Evolutionary conservation across 1,139 yeast species (phyloP), one percentile per base, ranked within the genome.

Genomic region (Geotrichum siamense): DNA sequence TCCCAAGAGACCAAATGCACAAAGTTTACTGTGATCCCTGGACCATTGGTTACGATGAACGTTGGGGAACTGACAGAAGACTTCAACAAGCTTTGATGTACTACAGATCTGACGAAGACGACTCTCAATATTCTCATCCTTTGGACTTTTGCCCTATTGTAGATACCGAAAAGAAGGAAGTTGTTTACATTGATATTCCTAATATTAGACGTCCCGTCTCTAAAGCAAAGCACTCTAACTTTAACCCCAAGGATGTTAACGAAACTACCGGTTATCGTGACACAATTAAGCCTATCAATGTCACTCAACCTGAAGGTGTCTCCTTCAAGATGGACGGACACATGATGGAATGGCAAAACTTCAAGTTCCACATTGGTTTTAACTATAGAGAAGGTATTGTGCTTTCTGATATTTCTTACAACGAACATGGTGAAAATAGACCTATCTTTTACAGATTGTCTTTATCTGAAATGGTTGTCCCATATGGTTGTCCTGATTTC

Each of bases 321-420:
- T 80, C 87, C 6, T 82, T 82, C 69, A 70, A 71, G 50, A 71
- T 82, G 76, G 70, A 71, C 42, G 87, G 86, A 40, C 73, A 79
- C 58, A 71, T 76, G 41, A 78, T 82, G 72, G 71, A 71, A n/a
- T n/a, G n/a, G n/a, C n/a, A n/a, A n/a, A n/a, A n/a, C n/a, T n/a
- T n/a, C n/a, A n/a, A n/a, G n/a, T n/a, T n/a, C n/a, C n/a, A n/a
- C n/a, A n/a, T n/a, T n/a, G n/a, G n/a, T n/a, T n/a, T n/a, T n/a
- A n/a, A 82, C 69, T 79, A 81, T 68, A 75, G 91, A 67, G 93
- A 82, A 66, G 93, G 93, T 53, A 79, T 82, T 60, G 91, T 82
- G 29, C 72, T 82, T 53, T 77, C 82, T 57, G 87, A 82, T 63
- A 72, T 82, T 58, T 65, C 75, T 28, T 82, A 76, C 69, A 78